These are phyloP conservation scores for Phalaenopsis equestris DNA, from an alignment of 106 monocot species.

Conservation along the genomic window DNA sequence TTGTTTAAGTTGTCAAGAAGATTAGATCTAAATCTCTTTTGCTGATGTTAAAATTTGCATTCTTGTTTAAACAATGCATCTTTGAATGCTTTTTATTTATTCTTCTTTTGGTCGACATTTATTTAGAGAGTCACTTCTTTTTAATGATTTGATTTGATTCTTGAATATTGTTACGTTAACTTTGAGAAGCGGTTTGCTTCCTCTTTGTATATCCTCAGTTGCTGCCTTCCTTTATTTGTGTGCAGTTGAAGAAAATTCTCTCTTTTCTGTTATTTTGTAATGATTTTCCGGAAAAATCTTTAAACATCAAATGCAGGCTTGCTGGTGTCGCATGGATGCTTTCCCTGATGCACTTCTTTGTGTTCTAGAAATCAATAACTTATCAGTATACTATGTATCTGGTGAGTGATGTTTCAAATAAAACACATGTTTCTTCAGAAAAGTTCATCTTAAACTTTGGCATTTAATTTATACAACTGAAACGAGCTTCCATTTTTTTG, in stretches of 20 bases:
- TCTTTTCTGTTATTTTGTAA: neutral
- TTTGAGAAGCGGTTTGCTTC: neutral
- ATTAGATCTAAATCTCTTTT: neutral
- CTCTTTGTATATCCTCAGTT: neutral
- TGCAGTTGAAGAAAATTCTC: neutral
- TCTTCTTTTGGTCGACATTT: neutral
- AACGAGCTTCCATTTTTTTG: neutral
- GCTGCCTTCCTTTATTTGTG: neutral
- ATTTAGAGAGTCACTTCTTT: neutral
- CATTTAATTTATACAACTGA: neutral
- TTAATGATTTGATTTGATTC: neutral
- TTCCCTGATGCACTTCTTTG: conserved; percentile 73
- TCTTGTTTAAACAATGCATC: neutral
- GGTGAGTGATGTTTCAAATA: conserved; percentile 31
- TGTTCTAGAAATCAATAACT: conserved; percentile 57
- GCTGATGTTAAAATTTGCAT: neutral
- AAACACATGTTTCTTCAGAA: neutral
- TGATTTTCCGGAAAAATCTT: conserved; percentile 12
- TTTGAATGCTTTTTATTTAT: neutral
- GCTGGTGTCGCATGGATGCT: conserved; percentile 84
- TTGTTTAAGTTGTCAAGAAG: neutral
- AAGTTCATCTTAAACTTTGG: neutral
- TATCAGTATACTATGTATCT: conserved; percentile 56
- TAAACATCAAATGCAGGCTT: conserved; percentile 38
- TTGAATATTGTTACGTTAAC: neutral